Evolutionary conservation across 1,139 yeast species (phyloP).

Genomic region (Sugiyamaella pinicola): DNA sequence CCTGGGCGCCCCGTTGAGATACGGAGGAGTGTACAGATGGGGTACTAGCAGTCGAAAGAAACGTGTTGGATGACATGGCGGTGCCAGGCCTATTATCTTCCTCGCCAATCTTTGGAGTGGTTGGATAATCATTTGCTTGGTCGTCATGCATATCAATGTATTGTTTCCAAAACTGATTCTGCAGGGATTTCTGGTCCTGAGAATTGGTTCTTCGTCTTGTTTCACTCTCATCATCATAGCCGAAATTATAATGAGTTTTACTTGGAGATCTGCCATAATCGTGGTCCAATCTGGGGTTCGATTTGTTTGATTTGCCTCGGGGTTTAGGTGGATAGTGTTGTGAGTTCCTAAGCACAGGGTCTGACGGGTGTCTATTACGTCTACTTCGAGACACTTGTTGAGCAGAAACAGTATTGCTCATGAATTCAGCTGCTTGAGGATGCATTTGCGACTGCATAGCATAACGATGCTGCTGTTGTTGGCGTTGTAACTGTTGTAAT

Average conservation of each 20-base stretch:
- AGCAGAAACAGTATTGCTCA: conserved; percentile 13
- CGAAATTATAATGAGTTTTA: conserved; percentile 19
- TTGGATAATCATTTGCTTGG: conserved; percentile 28
- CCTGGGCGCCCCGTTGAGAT: conserved; percentile 11
- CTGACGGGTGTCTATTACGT: conserved; percentile 9
- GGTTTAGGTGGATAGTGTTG: background rate
- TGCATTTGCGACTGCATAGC: conserved; percentile 1
- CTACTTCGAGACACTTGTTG: conserved; percentile 8
- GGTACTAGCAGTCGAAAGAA: conserved; percentile 10
- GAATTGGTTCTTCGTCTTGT: conserved; percentile 22
- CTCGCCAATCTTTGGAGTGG: background rate
- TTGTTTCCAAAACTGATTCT: conserved; percentile 28
- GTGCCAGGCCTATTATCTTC: conserved; percentile 14
- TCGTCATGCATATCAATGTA: conserved; percentile 31
- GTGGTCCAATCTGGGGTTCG: background rate
- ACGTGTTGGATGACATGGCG: conserved; percentile 11
- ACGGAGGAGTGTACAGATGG: conserved; percentile 12
- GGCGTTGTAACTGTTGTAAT: conserved; percentile 12
- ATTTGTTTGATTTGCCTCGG: background rate
- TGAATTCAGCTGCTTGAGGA: conserved; percentile 19
- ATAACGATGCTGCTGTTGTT: conserved; percentile 2
- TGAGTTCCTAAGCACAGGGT: background rate
- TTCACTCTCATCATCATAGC: conserved; percentile 30
- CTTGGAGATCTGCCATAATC: background rate
- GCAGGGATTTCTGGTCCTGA: conserved; percentile 22